These are phyloP conservation scores for Periconia digitata DNA, from an alignment of 2,329 filamentous ascomycete genomes.

Conservation along the genomic window DNA sequence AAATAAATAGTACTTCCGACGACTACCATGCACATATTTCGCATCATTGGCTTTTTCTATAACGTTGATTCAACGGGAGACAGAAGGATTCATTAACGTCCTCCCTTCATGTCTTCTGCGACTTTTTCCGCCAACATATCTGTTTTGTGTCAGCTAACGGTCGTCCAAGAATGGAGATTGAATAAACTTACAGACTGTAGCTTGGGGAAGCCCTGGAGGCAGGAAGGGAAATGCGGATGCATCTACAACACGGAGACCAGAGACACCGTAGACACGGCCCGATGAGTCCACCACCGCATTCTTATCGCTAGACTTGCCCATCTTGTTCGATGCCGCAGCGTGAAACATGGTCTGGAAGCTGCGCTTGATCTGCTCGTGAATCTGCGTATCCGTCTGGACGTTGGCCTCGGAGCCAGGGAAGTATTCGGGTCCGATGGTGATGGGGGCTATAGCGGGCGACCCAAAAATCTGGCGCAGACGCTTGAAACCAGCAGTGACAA, in stretches of 20 bases:
- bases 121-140: conserved; percentile 35
- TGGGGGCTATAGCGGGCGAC: conserved; percentile 16
- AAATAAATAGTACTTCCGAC: no score
- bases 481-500: conserved; percentile 35
- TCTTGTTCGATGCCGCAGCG: conserved; percentile 28
- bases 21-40: no score
- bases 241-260: conserved; percentile 40
- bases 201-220: conserved; percentile 39
- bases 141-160: no score
- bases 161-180: no score
- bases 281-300: conserved; percentile 39
- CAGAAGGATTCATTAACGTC: not conserved
- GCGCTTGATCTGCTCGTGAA: conserved; percentile 19
- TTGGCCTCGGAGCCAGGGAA: conserved; percentile 19
- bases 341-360: conserved; percentile 25
- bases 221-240: conserved; percentile 33
- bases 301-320: conserved; percentile 30
- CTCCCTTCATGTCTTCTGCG: conserved; percentile 22
- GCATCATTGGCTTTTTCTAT: no score
- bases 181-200: conserved; percentile 15
- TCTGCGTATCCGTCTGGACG: conserved; percentile 28
- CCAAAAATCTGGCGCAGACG: conserved; percentile 31
- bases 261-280: conserved; percentile 36
- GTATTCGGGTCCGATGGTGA: conserved; percentile 16
- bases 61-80: no score